phyloP scores from a whole-genome alignment of 345 rosid species.

The Hibiscus trionum region DNA sequence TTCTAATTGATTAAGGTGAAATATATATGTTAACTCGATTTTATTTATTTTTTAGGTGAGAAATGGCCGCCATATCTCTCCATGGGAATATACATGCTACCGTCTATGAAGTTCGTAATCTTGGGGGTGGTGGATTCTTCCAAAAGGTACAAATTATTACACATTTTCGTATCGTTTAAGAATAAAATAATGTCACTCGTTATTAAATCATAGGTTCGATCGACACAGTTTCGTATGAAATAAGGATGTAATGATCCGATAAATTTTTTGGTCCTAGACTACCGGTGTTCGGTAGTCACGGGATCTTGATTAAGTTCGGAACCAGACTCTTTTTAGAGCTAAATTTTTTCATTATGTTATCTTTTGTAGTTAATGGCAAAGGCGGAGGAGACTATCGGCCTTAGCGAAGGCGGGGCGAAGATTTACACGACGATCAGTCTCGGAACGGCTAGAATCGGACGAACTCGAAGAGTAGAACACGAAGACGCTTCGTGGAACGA shows the following conservation, averaged over 20 bases:
- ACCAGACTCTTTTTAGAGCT: not conserved
- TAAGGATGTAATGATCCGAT: no score
- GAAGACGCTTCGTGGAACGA: constrained; percentile 80
- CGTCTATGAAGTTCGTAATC: constrained; percentile 68
- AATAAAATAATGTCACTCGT: no score
- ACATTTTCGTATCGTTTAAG: not conserved
- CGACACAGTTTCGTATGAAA: no score
- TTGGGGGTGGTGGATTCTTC: constrained; percentile 52
- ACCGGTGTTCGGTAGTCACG: not conserved
- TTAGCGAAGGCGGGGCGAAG: constrained; percentile 69
- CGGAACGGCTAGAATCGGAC: constrained; percentile 90
- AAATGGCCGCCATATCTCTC: constrained; percentile 60
- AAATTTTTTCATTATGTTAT: constrained; percentile 8
- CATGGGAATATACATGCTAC: constrained; percentile 91
- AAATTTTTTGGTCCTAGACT: no score
- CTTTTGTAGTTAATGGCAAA: constrained; percentile 58
- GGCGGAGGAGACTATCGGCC: constrained; percentile 70
- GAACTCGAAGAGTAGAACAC: constrained; percentile 60
- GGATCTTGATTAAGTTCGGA: no score
- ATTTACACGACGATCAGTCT: constrained; percentile 84
- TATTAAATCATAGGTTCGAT: no score
- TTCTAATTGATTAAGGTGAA: not conserved
- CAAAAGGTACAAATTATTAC: constrained; percentile 38
- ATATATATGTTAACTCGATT: not conserved
- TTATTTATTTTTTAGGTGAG: constrained; percentile 19